Conservation (phyloP, 306 rosid genomes). For the Begonia peltatifolia region DNA sequence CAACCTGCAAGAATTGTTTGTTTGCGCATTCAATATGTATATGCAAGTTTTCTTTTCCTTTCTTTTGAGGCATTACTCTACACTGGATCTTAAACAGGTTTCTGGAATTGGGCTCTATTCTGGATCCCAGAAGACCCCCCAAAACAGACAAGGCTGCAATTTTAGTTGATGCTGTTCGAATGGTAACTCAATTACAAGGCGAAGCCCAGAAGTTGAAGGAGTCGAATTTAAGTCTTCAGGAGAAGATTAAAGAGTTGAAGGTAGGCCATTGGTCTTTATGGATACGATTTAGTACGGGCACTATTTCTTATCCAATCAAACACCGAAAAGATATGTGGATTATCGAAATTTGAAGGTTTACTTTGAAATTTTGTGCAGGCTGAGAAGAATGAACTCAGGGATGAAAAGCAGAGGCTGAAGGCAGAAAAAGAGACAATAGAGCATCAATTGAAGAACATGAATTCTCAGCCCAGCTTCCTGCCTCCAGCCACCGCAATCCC, state of each 20-base stretch:
- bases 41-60: too few relatives aligned
- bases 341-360: too few relatives aligned
- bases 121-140: conserved; percentile 91
- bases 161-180: conserved; percentile 66
- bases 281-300: too few relatives aligned
- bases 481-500: conserved; percentile 62
- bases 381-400: conserved; percentile 91
- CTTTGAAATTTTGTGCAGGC: conserved; percentile 18
- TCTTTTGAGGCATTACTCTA: too few relatives aligned
- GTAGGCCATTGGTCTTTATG: conserved; percentile 13
- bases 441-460: conserved; percentile 65
- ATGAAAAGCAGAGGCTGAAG: conserved; percentile 88
- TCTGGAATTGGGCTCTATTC: conserved; percentile 71
- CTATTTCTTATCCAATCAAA: too few relatives aligned
- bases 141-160: conserved; percentile 93
- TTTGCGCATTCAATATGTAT: not conserved
- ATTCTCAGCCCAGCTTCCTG: conserved; percentile 60
- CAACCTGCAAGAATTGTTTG: not conserved
- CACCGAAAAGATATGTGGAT: too few relatives aligned
- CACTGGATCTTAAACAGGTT: conserved; percentile 34
- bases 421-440: conserved; percentile 81
- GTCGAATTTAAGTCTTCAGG: conserved; percentile 63
- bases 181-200: conserved; percentile 71
- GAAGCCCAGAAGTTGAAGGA: conserved; percentile 83
- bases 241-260: conserved; percentile 90